Conservation (phyloP, 139 green algal species). For the Volvox reticuliferus region DNA sequence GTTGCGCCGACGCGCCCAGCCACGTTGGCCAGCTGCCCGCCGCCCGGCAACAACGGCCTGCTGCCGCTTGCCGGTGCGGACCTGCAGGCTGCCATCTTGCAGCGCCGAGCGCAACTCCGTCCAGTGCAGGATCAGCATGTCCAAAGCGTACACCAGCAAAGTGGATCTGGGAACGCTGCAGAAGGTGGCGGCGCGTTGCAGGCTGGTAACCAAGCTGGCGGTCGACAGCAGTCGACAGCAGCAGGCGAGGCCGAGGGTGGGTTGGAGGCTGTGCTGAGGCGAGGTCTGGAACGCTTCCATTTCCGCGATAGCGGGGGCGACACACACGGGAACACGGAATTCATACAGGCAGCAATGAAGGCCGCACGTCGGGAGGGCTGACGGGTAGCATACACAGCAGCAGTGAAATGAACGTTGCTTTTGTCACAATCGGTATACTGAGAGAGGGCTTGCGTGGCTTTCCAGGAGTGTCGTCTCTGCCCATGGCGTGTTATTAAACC, state of each 20-base stretch:
- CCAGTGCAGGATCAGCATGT: conserved; percentile 45
- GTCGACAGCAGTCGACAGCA: background rate
- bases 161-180: background rate
- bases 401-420: no score
- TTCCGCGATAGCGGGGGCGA: conserved; percentile 57
- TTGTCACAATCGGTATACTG: no score
- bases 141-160: background rate
- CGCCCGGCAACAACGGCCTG: background rate
- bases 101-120: conserved; percentile 62
- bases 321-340: conserved; percentile 46
- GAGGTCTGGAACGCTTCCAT: conserved; percentile 63
- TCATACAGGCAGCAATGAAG: conserved; percentile 44
- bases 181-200: background rate
- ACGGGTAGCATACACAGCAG: background rate
- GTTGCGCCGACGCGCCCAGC: background rate
- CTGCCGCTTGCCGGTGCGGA: conserved; percentile 42
- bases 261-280: conserved; percentile 60
- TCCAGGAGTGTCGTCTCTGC: no score
- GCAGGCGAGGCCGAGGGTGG: background rate
- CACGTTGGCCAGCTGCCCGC: background rate
- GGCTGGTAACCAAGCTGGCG: background rate
- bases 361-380: conserved; percentile 6
- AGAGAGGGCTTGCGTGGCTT: no score
- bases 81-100: conserved; percentile 62
- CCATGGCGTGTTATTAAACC: no score